phyloP scores from a whole-genome alignment of 495 filamentous ascomycete genomes.

The Xylaria curta region DNA sequence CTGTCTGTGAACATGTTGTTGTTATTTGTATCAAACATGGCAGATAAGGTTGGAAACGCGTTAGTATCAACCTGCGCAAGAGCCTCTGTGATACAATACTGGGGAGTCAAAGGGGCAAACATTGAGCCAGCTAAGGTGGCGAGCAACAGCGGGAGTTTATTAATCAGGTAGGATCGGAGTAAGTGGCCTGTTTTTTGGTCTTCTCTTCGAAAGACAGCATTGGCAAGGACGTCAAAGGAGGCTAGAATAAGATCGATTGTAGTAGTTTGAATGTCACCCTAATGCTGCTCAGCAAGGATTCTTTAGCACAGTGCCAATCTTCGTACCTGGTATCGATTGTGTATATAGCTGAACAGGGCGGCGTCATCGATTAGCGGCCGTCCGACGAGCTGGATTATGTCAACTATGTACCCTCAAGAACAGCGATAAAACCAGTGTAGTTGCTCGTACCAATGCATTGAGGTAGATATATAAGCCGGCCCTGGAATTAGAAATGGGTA shows the following conservation, averaged over 20 bases:
- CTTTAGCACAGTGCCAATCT: slow-evolving; percentile 4
- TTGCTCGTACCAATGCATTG: slow-evolving; percentile 71
- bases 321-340: slow-evolving; percentile 77
- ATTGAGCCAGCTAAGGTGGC: slow-evolving; percentile 62
- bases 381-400: slow-evolving; percentile 69
- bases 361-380: slow-evolving; percentile 84
- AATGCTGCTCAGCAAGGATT: slow-evolving; percentile 24
- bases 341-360: slow-evolving; percentile 76
- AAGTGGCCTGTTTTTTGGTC: slow-evolving; percentile 71
- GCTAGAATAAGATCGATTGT: slow-evolving; percentile 83
- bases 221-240: slow-evolving; percentile 87
- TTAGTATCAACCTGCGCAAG: slow-evolving; percentile 77
- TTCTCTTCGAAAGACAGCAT: slow-evolving; percentile 82
- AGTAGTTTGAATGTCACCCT: slow-evolving; percentile 78
- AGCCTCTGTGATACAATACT: slow-evolving; percentile 81
- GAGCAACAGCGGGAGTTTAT: slow-evolving; percentile 87
- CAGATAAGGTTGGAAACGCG: slow-evolving; percentile 79
- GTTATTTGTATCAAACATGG: slow-evolving; percentile 73
- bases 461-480: slow-evolving; percentile 93
- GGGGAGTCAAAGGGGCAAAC: slow-evolving; percentile 71
- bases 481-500: slow-evolving; percentile 76
- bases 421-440: not conserved
- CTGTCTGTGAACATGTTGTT: slow-evolving; percentile 77
- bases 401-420: slow-evolving; percentile 35
- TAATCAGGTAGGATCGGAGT: slow-evolving; percentile 90